Evolutionary conservation across 2,329 filamentous ascomycete species (phyloP), one percentile per base, ranked within the genome.

Genomic region (Aspergillus ochraceus): DNA sequence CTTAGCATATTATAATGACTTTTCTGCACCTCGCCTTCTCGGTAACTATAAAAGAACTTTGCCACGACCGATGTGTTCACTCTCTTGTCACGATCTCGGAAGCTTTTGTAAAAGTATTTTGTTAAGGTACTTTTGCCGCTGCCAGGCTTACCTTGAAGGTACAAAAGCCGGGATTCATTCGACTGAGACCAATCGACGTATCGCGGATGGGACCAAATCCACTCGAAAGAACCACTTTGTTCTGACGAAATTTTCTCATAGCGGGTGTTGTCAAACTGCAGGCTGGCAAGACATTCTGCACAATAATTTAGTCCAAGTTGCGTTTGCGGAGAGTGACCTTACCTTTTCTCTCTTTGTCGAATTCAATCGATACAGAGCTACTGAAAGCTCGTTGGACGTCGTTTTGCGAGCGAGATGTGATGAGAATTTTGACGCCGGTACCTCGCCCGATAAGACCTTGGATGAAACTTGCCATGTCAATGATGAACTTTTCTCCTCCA

Each of bases 41-140:
- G 50, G 24, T 47, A 45, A 17, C 50, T 49, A 24, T 58, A 58
- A 26, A 58, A 54, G 45, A 58, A 58, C 12, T 54, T 49, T 19
- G 56, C 56, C 3, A 58, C 42, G 14, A 58, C 24, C 9, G 50
- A 32, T 2, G 24, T 32, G 8, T 32, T 22, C 9, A 39, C 17
- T 14, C 6, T 11, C 19, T 39, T 3, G 12, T 47, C 26, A 6
- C 30, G 19, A 8, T 53, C 9, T 8, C 29, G 22, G 12, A 54
- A 11, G 20, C 52, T 45, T 12, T 49, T n/a, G 14, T 49, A 20
- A 17, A 53, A 53, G 24, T 58, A 58, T 50, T 36, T 49, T 1
- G 56, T 39, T 19, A 58, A 26, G 4, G 56, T 58, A 24, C 56
- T 58, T 20, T 58, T 58, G 17, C 50, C 56, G 36, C 56, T 58